These are phyloP conservation scores for Kappamyces sp. DNA, from an alignment of 192 early-diverging fungal genomes.

Conservation along the genomic window DNA sequence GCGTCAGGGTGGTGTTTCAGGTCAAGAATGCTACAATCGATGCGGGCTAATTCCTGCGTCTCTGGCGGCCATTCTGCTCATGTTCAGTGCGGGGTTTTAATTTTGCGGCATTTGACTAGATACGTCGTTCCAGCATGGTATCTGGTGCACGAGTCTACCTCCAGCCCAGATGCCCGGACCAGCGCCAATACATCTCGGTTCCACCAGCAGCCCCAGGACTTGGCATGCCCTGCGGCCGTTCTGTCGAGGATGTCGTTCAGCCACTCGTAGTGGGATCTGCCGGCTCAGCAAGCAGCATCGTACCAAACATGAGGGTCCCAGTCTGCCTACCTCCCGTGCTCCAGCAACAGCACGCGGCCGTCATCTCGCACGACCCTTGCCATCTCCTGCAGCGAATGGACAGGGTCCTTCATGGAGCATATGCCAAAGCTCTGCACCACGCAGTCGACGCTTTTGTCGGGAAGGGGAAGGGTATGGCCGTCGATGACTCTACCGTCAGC, in stretches of 20 bases:
- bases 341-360: constrained; percentile 53
- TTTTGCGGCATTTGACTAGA: constrained; percentile 25
- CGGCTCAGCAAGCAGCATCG: too few species aligned
- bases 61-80: not conserved
- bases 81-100: not conserved
- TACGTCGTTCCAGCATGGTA: constrained; percentile 67
- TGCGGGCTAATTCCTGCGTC: not conserved
- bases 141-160: constrained; percentile 38
- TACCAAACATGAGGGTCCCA: constrained; percentile 10
- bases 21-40: not conserved
- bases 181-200: constrained; percentile 55
- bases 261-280: constrained; percentile 32
- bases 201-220: constrained; percentile 68
- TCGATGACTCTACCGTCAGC: constrained; percentile 30
- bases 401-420: constrained; percentile 54
- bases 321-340: constrained; percentile 48
- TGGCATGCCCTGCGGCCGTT: constrained; percentile 50
- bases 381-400: constrained; percentile 42
- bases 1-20: not conserved
- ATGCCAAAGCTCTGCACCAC: constrained; percentile 66
- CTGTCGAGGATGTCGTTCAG: constrained; percentile 55
- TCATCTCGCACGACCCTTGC: constrained; percentile 31
- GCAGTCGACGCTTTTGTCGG: constrained; percentile 43
- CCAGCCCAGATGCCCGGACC: constrained; percentile 47
- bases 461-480: constrained; percentile 24